phyloP scores from a whole-genome alignment of 257 asterid species.

The Marsdenia floribunda region DNA sequence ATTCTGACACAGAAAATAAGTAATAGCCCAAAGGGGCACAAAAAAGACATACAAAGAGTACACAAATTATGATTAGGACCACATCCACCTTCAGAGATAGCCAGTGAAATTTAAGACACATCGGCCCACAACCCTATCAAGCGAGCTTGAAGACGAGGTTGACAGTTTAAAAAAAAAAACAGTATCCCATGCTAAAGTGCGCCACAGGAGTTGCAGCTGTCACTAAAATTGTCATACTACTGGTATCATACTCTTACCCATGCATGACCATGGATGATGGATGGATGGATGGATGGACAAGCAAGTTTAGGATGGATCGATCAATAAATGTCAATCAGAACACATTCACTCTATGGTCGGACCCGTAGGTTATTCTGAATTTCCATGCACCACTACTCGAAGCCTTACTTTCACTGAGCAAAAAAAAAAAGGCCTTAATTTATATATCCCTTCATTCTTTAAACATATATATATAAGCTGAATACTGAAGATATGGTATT shows the following conservation, averaged over 20 bases:
- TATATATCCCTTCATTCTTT: background rate
- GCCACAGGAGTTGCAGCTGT: conserved; percentile 5
- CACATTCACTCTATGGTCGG: conserved; percentile 3
- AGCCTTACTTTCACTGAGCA: conserved; percentile 2
- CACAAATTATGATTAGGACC: conserved; percentile 28
- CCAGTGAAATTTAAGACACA: conserved; percentile 24
- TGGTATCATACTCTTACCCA: too few species aligned
- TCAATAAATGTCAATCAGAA: background rate
- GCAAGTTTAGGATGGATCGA: background rate
- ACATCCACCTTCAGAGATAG: conserved; percentile 14
- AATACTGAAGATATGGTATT: background rate
- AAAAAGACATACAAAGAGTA: conserved; percentile 20
- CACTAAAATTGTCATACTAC: background rate
- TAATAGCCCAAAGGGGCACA: conserved; percentile 17
- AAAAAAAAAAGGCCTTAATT: too few species aligned
- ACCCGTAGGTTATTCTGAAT: conserved; percentile 1
- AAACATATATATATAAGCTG: background rate
- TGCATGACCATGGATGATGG: background rate
- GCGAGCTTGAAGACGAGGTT: conserved; percentile 23
- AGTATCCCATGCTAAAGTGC: conserved; percentile 24
- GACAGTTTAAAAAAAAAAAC: conserved; percentile 21
- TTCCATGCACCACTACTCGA: conserved; percentile 3
- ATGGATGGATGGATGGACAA: background rate
- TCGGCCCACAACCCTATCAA: conserved; percentile 24
- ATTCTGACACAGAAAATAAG: conserved; percentile 4